Conservation (phyloP, 257 asterid genomes). For the Lithospermum erythrorhizon region DNA sequence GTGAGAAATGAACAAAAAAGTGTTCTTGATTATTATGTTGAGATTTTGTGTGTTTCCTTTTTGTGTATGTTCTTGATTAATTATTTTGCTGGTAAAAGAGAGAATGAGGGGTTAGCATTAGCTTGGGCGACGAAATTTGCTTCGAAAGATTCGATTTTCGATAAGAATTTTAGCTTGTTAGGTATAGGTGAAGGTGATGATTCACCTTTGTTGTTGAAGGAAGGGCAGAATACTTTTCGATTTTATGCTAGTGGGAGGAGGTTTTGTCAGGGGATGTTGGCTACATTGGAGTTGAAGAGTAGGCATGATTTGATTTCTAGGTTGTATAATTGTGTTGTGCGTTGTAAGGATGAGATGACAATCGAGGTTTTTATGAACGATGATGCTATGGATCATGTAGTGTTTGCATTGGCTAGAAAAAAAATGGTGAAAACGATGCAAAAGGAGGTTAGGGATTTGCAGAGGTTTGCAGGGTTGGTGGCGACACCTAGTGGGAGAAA, state of each 20-base stretch:
- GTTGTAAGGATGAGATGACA: slow-evolving; percentile 87
- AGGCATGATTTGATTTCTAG: slow-evolving; percentile 89
- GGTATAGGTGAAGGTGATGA: slow-evolving; percentile 86
- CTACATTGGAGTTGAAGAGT: slow-evolving; percentile 87
- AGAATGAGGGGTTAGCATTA: slow-evolving; percentile 44
- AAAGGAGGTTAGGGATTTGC: slow-evolving; percentile 69
- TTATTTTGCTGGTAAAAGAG: slow-evolving; percentile 37
- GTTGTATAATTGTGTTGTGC: slow-evolving; percentile 73
- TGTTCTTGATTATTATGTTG: slow-evolving; percentile 22
- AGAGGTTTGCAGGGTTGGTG: slow-evolving; percentile 58
- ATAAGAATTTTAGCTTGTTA: slow-evolving; percentile 70
- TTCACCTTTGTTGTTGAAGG: slow-evolving; percentile 70
- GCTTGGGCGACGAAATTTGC: slow-evolving; percentile 79
- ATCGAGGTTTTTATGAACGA: slow-evolving; percentile 90
- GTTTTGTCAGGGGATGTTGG: slow-evolving; percentile 81
- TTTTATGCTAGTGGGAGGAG: slow-evolving; percentile 92
- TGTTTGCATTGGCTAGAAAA: slow-evolving; percentile 72
- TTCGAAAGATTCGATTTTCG: slow-evolving; percentile 62
- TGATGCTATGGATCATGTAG: slow-evolving; percentile 83
- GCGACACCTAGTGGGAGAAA: slow-evolving; percentile 66
- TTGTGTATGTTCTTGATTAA: slow-evolving; percentile 46
- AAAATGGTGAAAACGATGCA: slow-evolving; percentile 75
- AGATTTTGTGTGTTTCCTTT: slow-evolving; percentile 60
- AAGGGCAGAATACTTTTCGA: slow-evolving; percentile 63
- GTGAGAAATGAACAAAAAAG: neutral